Evolutionary conservation across 768 basidiomycete species (phyloP), one percentile per base, ranked within the genome.

Genomic region (Chalciporus piperatus): DNA sequence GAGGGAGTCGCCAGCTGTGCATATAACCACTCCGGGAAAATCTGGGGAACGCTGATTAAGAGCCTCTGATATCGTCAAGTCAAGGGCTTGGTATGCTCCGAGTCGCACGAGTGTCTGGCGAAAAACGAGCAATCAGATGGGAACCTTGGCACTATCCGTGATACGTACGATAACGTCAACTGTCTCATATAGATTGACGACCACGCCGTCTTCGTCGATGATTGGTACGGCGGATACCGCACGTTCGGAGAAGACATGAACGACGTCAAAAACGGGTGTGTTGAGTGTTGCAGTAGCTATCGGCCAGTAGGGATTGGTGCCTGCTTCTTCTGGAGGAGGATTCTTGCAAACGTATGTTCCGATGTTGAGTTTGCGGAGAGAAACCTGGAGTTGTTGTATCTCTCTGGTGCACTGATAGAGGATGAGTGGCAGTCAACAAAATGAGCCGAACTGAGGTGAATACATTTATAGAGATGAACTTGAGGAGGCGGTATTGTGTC

Each of bases 221-320:
- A 99, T 98, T 8, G 97, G 97, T 6, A 99, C 96, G 6, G 96
- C 96, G 9, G 92, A 94, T 59, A 99, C 97, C 23, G 94, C 87
- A 39, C 88, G 82, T 69, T 94, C 90, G 0, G 92, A 96, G 69
- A 98, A 98, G 88, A 96, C 93, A 65, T 99, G 97, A 3, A 98
- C 97, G 53, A 98, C 93, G 63, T 98, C 94, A 61, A 97, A 98
- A 3, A 99, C 97, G 25, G 90, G 88, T 0, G 96, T 97, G 50
- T 84, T 75, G 62, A 96, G 76, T 28, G 85, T 94, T 11, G 96
- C 96, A 0, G 94, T 97, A 6, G 91, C 89, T 50, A 98, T 85
- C 3, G 97, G 97, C 67, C 87, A 81, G 70, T 85, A 98, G 1
- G 88, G 90, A 51, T 87, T 86, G 38, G 75, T 76, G 45, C 80